Conservation (phyloP, 2,329 filamentous ascomycete species). For the Huntiella omanensis region DNA sequence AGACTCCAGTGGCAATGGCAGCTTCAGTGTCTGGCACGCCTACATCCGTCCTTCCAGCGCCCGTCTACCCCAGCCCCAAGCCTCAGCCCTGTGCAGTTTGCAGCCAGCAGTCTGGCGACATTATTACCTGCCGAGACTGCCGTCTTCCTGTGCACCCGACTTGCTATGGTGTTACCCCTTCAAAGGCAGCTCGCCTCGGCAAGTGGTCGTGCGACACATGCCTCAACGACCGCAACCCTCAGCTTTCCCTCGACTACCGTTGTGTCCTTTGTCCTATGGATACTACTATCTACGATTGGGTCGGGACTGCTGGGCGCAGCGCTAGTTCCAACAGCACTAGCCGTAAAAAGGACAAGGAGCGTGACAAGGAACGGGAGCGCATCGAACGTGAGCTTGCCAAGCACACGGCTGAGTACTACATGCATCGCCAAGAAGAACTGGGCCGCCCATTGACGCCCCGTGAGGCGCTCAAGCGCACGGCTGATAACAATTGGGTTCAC, state of each 20-base stretch:
- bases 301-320: conserved; percentile 46
- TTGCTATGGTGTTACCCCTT: conserved; percentile 72
- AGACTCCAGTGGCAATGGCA: conserved; percentile 19
- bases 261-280: conserved; percentile 82
- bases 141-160: conserved; percentile 76
- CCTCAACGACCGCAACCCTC: conserved; percentile 76
- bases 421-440: conserved; percentile 62
- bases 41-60: background rate
- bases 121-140: conserved; percentile 70
- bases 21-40: conserved; percentile 16
- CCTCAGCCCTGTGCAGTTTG: conserved; percentile 75
- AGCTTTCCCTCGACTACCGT: conserved; percentile 85
- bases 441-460: conserved; percentile 70
- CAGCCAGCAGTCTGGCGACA: conserved; percentile 52
- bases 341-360: conserved; percentile 76
- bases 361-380: conserved; percentile 76
- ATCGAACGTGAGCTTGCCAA: conserved; percentile 67
- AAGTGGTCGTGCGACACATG: conserved; percentile 98
- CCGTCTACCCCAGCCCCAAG: conserved; percentile 48
- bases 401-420: conserved; percentile 64
- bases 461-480: conserved; percentile 82
- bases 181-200: conserved; percentile 25
- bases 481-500: conserved; percentile 96
- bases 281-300: conserved; percentile 62
- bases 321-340: conserved; percentile 15